phyloP scores from a whole-genome alignment of 2,329 filamentous ascomycete genomes.

The Calycina herbarum region DNA sequence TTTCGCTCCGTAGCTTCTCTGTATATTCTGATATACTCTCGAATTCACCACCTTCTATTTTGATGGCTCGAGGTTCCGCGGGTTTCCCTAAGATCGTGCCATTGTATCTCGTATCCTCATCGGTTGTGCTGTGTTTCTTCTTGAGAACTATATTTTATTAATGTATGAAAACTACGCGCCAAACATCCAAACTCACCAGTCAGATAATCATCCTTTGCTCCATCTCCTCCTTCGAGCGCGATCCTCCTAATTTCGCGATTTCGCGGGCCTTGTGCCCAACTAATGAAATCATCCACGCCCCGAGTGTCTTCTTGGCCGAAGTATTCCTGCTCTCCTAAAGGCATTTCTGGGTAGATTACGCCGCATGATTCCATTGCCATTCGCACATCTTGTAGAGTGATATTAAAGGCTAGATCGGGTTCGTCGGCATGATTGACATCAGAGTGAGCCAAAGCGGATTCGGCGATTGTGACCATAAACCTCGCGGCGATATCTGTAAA shows the following conservation, averaged over 20 bases:
- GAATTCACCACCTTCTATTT: constrained; percentile 75
- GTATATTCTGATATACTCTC: constrained; percentile 69
- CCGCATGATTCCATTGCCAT: constrained; percentile 83
- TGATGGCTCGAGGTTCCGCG: constrained; percentile 68
- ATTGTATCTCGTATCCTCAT: constrained; percentile 81
- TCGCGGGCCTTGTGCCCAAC: constrained; percentile 73
- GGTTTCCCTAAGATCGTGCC: constrained; percentile 79
- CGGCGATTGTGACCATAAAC: constrained; percentile 75
- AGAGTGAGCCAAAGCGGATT: constrained; percentile 70
- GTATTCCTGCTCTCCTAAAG: constrained; percentile 64
- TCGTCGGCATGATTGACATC: constrained; percentile 57
- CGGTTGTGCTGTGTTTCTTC: constrained; percentile 88
- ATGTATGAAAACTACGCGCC: constrained; percentile 4
- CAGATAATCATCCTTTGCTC: constrained; percentile 68
- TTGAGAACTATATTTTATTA: constrained; percentile 63
- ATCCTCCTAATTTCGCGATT: constrained; percentile 81
- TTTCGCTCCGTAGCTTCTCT: constrained; percentile 39
- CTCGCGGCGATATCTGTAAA: constrained; percentile 83
- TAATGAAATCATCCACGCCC: constrained; percentile 75
- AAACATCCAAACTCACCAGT: constrained; percentile 47
- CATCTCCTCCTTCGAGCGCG: constrained; percentile 68
- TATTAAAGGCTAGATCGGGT: constrained; percentile 58
- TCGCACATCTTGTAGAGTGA: constrained; percentile 75
- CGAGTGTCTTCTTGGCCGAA: constrained; percentile 72
- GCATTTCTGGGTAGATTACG: constrained; percentile 67